Conservation (phyloP, 169 alveolate species). For the Plasmodium inui region DNA sequence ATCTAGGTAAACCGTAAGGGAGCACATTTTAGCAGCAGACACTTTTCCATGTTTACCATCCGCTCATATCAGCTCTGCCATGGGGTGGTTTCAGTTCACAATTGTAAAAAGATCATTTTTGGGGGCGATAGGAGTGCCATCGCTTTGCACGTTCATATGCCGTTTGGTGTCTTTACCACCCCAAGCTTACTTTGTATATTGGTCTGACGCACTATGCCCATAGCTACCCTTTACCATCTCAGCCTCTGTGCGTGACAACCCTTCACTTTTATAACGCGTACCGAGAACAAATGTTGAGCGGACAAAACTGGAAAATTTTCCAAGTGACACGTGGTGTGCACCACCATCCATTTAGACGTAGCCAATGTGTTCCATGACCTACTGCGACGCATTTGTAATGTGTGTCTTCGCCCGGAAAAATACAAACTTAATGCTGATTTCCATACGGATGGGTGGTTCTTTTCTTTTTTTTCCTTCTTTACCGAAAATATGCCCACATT, state of each 20-base stretch:
- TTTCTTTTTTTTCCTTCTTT: neutral
- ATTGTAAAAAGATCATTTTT: neutral
- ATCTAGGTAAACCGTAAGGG: neutral
- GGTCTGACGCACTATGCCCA: neutral
- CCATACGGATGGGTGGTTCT: neutral
- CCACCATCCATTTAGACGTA: neutral
- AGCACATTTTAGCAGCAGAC: neutral
- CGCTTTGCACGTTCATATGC: neutral
- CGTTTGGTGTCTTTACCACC: neutral
- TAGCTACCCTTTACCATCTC: neutral
- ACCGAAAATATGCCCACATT: neutral
- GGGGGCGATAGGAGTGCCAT: neutral
- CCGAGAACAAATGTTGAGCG: neutral
- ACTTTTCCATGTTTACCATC: neutral
- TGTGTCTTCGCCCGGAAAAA: neutral
- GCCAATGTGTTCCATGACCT: neutral
- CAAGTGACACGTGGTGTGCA: neutral
- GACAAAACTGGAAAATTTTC: neutral
- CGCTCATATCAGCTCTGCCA: neutral
- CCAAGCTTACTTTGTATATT: neutral
- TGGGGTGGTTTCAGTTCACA: neutral
- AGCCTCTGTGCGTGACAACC: neutral
- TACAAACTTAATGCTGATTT: neutral
- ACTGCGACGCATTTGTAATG: neutral
- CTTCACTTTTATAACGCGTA: neutral